These are phyloP conservation scores for Chernovozyma aurita DNA, from an alignment of 1,139 yeast genomes.

Conservation along the genomic window DNA sequence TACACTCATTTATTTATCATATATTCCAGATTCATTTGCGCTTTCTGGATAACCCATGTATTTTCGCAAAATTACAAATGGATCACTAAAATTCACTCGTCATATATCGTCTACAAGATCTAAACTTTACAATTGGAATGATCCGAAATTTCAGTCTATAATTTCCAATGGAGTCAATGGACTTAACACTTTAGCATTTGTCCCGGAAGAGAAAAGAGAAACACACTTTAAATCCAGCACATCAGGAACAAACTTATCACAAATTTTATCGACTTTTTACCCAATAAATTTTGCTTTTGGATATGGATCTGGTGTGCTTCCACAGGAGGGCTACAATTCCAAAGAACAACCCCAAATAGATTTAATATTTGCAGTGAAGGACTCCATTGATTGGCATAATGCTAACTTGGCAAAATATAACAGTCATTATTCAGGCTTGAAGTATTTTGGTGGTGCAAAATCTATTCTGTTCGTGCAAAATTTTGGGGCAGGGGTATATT, in stretches of 20 bases:
- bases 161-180: constrained; percentile 2
- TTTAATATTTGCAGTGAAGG: constrained; percentile 77
- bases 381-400: constrained; percentile 67
- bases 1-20: too few species aligned
- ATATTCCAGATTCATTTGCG: too few species aligned
- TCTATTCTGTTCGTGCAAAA: constrained; percentile 55
- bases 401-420: constrained; percentile 62
- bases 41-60: too few species aligned
- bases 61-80: too few species aligned
- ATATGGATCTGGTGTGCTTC: constrained; percentile 92
- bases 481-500: constrained; percentile 89
- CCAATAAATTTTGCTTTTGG: constrained; percentile 80
- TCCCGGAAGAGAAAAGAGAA: too few species aligned
- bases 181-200: too few species aligned
- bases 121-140: constrained; percentile 3
- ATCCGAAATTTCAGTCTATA: constrained; percentile 1
- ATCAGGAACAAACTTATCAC: not conserved
- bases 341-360: constrained; percentile 66
- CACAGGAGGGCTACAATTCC: constrained; percentile 56
- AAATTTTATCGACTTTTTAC: constrained; percentile 17
- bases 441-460: constrained; percentile 54
- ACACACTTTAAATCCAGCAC: not conserved
- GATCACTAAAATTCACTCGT: too few species aligned
- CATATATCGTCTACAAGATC: not conserved
- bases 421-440: constrained; percentile 70